Evolutionary conservation across 768 basidiomycete genomes (phyloP), one percentile per base, ranked within the genome.

Genomic region (Hydnum rufescens): DNA sequence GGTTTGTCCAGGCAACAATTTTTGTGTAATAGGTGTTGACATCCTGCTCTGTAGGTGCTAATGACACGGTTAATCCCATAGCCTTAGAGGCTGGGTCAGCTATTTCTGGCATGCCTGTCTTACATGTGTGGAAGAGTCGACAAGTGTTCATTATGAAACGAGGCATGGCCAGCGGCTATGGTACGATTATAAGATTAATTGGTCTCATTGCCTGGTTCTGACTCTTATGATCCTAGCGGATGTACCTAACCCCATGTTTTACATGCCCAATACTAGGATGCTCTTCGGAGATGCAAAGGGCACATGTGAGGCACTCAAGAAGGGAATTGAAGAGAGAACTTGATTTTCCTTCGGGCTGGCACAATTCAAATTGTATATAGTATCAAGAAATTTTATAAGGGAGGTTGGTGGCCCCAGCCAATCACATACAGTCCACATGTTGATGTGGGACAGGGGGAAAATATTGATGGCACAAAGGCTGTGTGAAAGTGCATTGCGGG

Each of bases 171-270:
- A 80, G 82, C 61, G 86, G 85, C 34, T 88, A 88, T 61, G 87
- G 85, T 84, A 54, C 50, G 71, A 62, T 34, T 46, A 6, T 30
- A 13, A 31, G 26, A 23, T 13, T 28, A n/a, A n/a, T n/a, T n/a
- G n/a, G 1, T 48, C 22, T 25, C 26, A 8, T 13, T 47, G 13
- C 44, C n/a, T 4, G n/a, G 29, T 42, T 19, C 3, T 52, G 4
- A 22, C 39, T 19, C 25, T 22, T 8, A 26, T 28, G 26, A 19
- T 28, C 18, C n/a, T 64, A 82, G 86, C 88, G 51, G 86, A 89
- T 62, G 86, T 89, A 5, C 87, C 84, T 6, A 90, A 90, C 63
- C 87, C 87, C 19, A 82, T 90, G 80, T 90, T 90, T 71, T 90
- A 83, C 65, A 85, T 87, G 80, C 75, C 79, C 22, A 79, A 80